Conservation (phyloP, 495 filamentous ascomycete species). For the Penicillium crystallinum region DNA sequence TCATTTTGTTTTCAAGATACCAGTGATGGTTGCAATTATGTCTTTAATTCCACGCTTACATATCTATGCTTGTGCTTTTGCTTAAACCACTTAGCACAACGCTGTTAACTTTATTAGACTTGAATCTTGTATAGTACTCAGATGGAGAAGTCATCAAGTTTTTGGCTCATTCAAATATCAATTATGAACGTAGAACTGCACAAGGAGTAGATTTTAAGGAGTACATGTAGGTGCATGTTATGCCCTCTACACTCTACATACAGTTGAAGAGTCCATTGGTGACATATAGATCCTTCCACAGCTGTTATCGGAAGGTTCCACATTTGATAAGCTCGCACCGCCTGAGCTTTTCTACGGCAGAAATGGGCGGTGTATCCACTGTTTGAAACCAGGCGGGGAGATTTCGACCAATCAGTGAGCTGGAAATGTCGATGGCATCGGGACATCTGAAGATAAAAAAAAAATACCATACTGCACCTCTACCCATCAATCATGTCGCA, state of each 20-base stretch:
- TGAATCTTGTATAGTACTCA: background rate
- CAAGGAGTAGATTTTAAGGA: too few relatives aligned
- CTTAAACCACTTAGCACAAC: background rate
- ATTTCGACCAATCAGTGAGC: conserved; percentile 15
- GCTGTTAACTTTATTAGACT: background rate
- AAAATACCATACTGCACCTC: conserved; percentile 17
- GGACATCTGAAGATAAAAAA: conserved; percentile 20
- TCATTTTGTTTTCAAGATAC: background rate
- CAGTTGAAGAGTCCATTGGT: too few relatives aligned
- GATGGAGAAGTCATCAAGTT: background rate
- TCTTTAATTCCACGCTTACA: background rate
- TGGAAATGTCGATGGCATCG: conserved; percentile 25
- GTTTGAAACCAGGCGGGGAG: conserved; percentile 6
- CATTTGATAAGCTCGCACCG: background rate
- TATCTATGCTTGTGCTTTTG: background rate
- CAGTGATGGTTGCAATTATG: background rate
- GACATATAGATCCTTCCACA: too few relatives aligned
- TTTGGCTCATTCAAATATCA: too few relatives aligned
- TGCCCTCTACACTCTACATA: too few relatives aligned
- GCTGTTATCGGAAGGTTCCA: background rate
- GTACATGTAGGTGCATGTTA: too few relatives aligned
- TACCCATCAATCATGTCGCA: conserved; percentile 19
- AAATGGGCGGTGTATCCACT: background rate
- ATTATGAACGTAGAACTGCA: too few relatives aligned
- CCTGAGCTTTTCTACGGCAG: background rate